phyloP scores from a whole-genome alignment of 768 basidiomycete species.

The Russula olivacea region DNA sequence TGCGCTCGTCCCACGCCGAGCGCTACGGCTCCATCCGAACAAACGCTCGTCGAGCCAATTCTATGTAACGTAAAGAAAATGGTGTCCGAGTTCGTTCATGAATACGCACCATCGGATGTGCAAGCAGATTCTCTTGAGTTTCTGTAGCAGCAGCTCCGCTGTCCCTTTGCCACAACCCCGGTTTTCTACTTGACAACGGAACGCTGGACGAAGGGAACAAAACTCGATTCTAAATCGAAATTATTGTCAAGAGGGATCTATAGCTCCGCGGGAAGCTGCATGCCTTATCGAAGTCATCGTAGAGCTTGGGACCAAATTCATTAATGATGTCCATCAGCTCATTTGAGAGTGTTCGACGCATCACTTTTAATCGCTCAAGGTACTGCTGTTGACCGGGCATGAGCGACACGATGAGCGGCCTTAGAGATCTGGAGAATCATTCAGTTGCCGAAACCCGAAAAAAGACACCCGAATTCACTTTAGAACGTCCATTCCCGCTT shows the following conservation, averaged over 20 bases:
- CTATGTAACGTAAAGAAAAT: slow-evolving; percentile 28
- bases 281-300: slow-evolving; percentile 81
- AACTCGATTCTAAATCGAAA: slow-evolving; percentile 41
- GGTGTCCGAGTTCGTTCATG: neutral
- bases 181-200: slow-evolving; percentile 66
- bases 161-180: slow-evolving; percentile 71
- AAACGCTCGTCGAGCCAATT: slow-evolving; percentile 89
- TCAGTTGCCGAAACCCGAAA: slow-evolving; percentile 14
- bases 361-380: slow-evolving; percentile 66
- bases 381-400: slow-evolving; percentile 82
- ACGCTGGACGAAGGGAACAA: slow-evolving; percentile 73
- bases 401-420: slow-evolving; percentile 80
- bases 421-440: slow-evolving; percentile 60
- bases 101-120: slow-evolving; percentile 75
- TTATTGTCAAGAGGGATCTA: slow-evolving; percentile 2
- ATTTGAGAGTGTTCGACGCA: slow-evolving; percentile 67
- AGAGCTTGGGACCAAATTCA: slow-evolving; percentile 81
- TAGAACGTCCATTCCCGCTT: slow-evolving; percentile 93
- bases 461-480: slow-evolving; percentile 53
- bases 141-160: slow-evolving; percentile 71
- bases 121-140: slow-evolving; percentile 72
- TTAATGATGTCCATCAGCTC: slow-evolving; percentile 80
- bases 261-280: slow-evolving; percentile 18
- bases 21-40: slow-evolving; percentile 83
- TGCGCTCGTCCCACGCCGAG: slow-evolving; percentile 72